Conservation (phyloP, 2,329 filamentous ascomycete genomes). For the Penicillium nordicum region DNA sequence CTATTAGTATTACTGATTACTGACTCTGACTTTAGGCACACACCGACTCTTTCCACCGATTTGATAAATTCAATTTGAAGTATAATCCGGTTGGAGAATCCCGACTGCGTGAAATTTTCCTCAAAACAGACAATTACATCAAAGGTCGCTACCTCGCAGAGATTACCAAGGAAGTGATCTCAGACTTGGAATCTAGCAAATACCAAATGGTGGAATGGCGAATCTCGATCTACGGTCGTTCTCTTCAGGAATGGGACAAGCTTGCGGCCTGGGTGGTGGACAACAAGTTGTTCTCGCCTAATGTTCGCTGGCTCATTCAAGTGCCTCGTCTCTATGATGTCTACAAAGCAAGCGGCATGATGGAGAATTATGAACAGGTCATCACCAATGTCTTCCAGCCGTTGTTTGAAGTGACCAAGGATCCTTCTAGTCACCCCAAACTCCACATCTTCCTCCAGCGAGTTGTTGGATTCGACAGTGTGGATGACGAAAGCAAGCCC, state of each 20-base stretch:
- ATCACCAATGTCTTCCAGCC: conserved; percentile 90
- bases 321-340: conserved; percentile 92
- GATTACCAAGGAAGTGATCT: conserved; percentile 96
- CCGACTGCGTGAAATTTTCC: conserved; percentile 90
- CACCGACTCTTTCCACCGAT: conserved; percentile 95
- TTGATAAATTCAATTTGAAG: conserved; percentile 99
- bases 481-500: conserved; percentile 96
- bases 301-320: conserved; percentile 95
- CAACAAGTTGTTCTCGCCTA: conserved; percentile 96
- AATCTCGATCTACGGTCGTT: conserved; percentile 92
- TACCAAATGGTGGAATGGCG: conserved; percentile 99
- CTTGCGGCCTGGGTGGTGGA: conserved; percentile 95
- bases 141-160: conserved; percentile 93
- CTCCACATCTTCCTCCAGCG: conserved; percentile 91
- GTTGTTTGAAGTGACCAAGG: conserved; percentile 87
- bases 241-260: conserved; percentile 94
- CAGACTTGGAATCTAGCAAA: conserved; percentile 95
- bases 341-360: conserved; percentile 82
- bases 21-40: conserved; percentile 61
- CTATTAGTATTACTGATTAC: background rate
- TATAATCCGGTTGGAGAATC: conserved; percentile 98
- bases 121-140: conserved; percentile 98
- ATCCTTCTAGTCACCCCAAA: conserved; percentile 83
- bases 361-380: conserved; percentile 87
- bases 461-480: conserved; percentile 94